Conservation (phyloP, 2,329 filamentous ascomycete genomes). For the Xenosphaeropsis pyriputrescens region DNA sequence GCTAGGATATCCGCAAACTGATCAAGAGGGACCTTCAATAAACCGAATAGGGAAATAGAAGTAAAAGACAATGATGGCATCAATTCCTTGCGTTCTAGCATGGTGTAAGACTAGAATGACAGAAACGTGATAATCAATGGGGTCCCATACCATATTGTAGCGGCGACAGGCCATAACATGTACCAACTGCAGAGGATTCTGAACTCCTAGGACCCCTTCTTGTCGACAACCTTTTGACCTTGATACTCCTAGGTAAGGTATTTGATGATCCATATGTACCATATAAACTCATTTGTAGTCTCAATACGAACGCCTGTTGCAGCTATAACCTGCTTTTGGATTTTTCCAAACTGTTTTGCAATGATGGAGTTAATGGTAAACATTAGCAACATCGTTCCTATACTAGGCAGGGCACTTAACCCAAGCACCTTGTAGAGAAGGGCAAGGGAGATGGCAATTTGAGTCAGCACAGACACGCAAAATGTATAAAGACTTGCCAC, state of each 20-base stretch:
- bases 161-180: constrained; percentile 80
- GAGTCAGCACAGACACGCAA: constrained; percentile 81
- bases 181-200: constrained; percentile 68
- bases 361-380: constrained; percentile 85
- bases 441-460: constrained; percentile 66
- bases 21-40: constrained; percentile 84
- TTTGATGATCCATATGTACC: constrained; percentile 98
- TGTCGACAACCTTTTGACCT: constrained; percentile 74
- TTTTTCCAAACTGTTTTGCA: constrained; percentile 68
- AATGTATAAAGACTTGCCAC: constrained; percentile 92
- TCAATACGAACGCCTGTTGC: constrained; percentile 94
- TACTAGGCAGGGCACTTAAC: constrained; percentile 83
- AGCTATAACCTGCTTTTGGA: constrained; percentile 81
- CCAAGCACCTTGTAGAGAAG: constrained; percentile 86
- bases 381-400: constrained; percentile 77
- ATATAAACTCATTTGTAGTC: constrained; percentile 89
- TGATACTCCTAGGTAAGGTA: constrained; percentile 97
- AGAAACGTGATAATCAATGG: constrained; percentile 92
- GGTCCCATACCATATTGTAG: constrained; percentile 92
- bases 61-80: constrained; percentile 93
- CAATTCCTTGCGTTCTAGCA: constrained; percentile 76
- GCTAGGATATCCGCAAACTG: constrained; percentile 98
- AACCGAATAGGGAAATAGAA: constrained; percentile 86
- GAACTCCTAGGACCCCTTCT: constrained; percentile 72
- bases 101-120: constrained; percentile 86